These are phyloP conservation scores for Neonectria magnoliae DNA, from an alignment of 2,329 filamentous ascomycete genomes.

Conservation along the genomic window DNA sequence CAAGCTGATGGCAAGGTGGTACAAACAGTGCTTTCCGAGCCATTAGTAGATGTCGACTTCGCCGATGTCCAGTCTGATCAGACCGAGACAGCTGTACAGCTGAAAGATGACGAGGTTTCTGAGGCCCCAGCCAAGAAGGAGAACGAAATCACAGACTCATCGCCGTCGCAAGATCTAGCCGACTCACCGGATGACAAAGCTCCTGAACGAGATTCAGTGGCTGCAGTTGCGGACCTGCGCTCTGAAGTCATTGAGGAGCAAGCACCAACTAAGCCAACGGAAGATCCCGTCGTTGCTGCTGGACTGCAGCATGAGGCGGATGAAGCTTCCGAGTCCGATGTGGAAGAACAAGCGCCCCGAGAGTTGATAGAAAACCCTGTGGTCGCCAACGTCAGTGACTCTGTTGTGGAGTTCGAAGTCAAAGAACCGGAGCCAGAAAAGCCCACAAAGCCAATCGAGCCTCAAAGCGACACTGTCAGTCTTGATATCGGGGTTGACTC, in stretches of 20 bases:
- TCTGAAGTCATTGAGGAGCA: neutral
- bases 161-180: neutral
- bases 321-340: neutral
- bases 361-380: neutral
- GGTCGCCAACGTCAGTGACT: neutral
- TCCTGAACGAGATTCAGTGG: neutral
- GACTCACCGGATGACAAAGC: neutral
- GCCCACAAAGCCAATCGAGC: constrained; percentile 3
- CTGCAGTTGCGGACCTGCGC: neutral
- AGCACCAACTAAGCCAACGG: neutral
- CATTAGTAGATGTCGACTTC: neutral
- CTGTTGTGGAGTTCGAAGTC: neutral
- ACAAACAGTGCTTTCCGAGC: neutral
- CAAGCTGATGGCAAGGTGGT: neutral
- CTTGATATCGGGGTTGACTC: neutral
- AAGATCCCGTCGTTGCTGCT: neutral
- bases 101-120: neutral
- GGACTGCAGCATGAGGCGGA: neutral
- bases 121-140: neutral
- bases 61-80: neutral
- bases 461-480: neutral
- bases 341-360: neutral
- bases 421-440: neutral
- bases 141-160: neutral
- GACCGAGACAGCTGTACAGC: neutral